Percentiles rank a stretch among this genome's conserved stretches.
phyloP scores from a whole-genome alignment of 805 yeast species.

The Cyberlindnera xylosilytica region DNA sequence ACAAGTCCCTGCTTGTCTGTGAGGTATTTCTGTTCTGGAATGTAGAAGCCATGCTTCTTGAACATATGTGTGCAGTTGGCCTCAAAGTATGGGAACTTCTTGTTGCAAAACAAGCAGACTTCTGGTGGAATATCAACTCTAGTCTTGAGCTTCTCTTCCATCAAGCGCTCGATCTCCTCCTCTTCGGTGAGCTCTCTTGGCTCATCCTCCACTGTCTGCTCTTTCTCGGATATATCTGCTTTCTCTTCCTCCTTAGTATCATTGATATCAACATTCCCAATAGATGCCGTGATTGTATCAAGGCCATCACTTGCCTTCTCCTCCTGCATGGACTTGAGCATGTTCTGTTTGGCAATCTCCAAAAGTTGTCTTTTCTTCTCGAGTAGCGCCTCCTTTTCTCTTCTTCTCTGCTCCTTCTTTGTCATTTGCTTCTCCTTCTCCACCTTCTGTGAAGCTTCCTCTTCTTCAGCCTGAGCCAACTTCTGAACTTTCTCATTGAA shows the following conservation, averaged over 20 bases:
- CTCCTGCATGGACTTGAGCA: slow-evolving; percentile 29
- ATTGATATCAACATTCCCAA: neutral
- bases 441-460: slow-evolving; percentile 15
- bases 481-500: slow-evolving; percentile 66
- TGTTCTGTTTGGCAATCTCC: slow-evolving; percentile 38
- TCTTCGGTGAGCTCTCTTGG: slow-evolving; percentile 33
- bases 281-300: neutral
- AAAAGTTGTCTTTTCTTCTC: slow-evolving; percentile 40
- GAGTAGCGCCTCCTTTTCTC: slow-evolving; percentile 39
- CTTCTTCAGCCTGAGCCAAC: slow-evolving; percentile 24
- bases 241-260: neutral
- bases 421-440: slow-evolving; percentile 32
- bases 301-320: neutral
- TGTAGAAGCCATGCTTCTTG: slow-evolving; percentile 73
- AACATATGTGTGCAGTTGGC: slow-evolving; percentile 72
- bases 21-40: slow-evolving; percentile 80
- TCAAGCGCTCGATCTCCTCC: slow-evolving; percentile 34
- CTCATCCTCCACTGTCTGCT: slow-evolving; percentile 3
- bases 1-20: slow-evolving; percentile 72
- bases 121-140: slow-evolving; percentile 46
- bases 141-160: slow-evolving; percentile 37
- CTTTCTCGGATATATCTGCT: slow-evolving; percentile 5
- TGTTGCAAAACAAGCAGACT: slow-evolving; percentile 53
- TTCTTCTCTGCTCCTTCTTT: slow-evolving; percentile 40
- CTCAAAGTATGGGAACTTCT: slow-evolving; percentile 43